Evolutionary conservation across 2,329 filamentous ascomycete genomes (phyloP).

Genomic region (Didymosphaeria variabile): DNA sequence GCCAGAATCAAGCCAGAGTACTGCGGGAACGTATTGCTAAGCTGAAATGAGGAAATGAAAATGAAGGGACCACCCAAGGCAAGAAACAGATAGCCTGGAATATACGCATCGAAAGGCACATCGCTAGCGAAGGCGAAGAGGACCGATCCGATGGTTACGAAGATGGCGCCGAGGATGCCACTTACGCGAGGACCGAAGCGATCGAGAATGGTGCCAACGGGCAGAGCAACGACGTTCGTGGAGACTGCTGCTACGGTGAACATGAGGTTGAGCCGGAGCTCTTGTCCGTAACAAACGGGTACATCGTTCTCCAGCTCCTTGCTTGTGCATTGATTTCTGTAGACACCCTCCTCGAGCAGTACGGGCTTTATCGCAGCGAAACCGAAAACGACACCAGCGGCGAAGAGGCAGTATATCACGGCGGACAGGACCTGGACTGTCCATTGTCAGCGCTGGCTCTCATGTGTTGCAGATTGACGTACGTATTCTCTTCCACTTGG

Average conservation of each 20-base stretch:
- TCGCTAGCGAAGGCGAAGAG: constrained; percentile 74
- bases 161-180: constrained; percentile 74
- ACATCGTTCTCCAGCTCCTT: constrained; percentile 47
- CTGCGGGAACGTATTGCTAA: constrained; percentile 61
- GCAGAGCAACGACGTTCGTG: constrained; percentile 86
- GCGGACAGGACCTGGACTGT: constrained; percentile 74
- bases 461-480: not conserved
- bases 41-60: constrained; percentile 61
- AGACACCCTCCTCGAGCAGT: constrained; percentile 48
- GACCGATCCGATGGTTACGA: constrained; percentile 74
- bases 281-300: constrained; percentile 50
- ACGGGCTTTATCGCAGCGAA: constrained; percentile 54
- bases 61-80: constrained; percentile 61
- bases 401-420: constrained; percentile 77
- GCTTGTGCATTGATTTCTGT: constrained; percentile 47
- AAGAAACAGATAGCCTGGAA: constrained; percentile 60
- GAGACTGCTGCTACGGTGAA: constrained; percentile 89
- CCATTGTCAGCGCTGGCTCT: constrained; percentile 24
- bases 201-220: constrained; percentile 86
- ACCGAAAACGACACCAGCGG: constrained; percentile 65
- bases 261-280: constrained; percentile 78
- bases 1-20: constrained; percentile 60
- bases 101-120: constrained; percentile 74
- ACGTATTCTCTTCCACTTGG: constrained; percentile 62
- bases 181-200: constrained; percentile 80